Base-by-base conservation (phyloP, 2,329 filamentous ascomycete genomes). In the Rachicladosporium sp. region DNA sequence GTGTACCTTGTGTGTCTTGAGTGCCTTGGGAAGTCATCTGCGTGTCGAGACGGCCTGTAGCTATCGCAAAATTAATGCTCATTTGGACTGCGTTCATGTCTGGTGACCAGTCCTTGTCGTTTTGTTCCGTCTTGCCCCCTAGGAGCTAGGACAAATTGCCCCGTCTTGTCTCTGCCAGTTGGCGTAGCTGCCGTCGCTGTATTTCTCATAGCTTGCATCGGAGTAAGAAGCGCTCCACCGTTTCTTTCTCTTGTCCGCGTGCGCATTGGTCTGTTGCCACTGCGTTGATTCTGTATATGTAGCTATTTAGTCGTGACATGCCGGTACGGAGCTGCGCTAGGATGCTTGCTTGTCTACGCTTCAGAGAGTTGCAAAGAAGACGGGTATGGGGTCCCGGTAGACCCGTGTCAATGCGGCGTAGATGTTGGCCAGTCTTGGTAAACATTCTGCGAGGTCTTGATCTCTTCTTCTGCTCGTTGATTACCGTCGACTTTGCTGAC, bases 211-310 rank as follows among this genome's bases (percentile, higher is more conserved):
- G 29, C 12, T 9, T 27, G 34, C 31, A 13, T 12, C 7, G 37
- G n/a, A 38, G 35, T 23, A 38, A 6, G 29, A 38, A 29, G 33
- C 29, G n/a, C 21, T 33, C 31, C 9, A 19, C 29, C 13, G 36
- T 29, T 31, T 38, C 37, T 9, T 33, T 23, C 32, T 21, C 37
- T 12, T 38, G 31, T 6, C 27, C 11, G 19, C 31, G 34, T 13
- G 33, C 31, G 13, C 31, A 38, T 19, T 33, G 21, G 15, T 38
- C 34, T 32, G 21, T 15, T 10, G 33, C 37, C 6, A 10, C 37
- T 34, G 37, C 37, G 10, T 38, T 38, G 21, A 34, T 38, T 10
- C 34, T 31, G 31, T 38, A 31, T 27, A 38, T 6, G 7, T 38
- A 34, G 6, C 19, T 21, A 8, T 33, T 38, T 27, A 29, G 21